Evolutionary conservation across 2,329 filamentous ascomycete genomes (phyloP), one percentile per base, ranked within the genome.

Genomic region (Achaetomium macrosporum): DNA sequence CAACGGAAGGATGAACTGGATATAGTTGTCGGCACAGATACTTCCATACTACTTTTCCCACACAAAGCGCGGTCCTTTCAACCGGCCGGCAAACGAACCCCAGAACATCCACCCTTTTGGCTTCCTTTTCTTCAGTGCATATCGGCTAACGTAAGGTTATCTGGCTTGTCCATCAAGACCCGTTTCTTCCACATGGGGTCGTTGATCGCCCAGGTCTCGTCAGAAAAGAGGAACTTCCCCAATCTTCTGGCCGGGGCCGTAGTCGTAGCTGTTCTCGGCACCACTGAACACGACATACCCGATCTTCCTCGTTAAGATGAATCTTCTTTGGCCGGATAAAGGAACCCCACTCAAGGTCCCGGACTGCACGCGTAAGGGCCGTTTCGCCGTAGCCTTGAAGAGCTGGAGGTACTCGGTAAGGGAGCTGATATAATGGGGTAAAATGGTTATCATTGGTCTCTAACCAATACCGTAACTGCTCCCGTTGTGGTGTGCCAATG

Each of bases 11-110:
- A 55, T 55, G 25, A 20, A 40, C 4, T 10, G 25, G 3, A 31
- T 9, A 20, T 54, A 54, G 8, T 50, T 50, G 2, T 42, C 37
- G 7, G 25, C 20, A 15, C 30, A 15, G 15, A 54, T 47, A 31
- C 52, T 30, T 11, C 52, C 31, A 29, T 42, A 50, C 31, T 50
- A 25, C 17, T 54, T 54, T 31, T 54, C 47, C 52, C 42, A 54
- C 2, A 54, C 12, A 17, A 50, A 50, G 4, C 6, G 19, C 8
- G 37, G 47, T 1, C 42, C 31, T 45, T 51, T 51, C 5, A 8
- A 30, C 7, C 36, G 2, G 2, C 47, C 40, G 16, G 30, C 37
- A 50, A 50, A 45, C 31, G 29, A 50, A 39, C 47, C 47, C 47
- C 39, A 54, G 25, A 47, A 50, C 52, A 54, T 54, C 52, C 30